These are phyloP conservation scores for Colletotrichum sp. DNA, from an alignment of 2,329 filamentous ascomycete species.

Conservation along the genomic window DNA sequence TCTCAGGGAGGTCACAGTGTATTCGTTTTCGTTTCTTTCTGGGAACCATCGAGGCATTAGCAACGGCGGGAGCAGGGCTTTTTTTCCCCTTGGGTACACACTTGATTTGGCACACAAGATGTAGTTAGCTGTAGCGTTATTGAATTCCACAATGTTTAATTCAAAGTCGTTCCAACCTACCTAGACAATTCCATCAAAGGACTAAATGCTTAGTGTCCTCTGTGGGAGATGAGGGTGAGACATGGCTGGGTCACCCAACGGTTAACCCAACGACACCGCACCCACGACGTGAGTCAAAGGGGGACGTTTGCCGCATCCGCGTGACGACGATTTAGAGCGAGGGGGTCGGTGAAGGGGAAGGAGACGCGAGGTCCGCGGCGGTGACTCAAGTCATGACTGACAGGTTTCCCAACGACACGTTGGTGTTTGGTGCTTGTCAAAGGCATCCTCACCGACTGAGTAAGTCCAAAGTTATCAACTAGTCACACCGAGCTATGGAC, in stretches of 20 bases:
- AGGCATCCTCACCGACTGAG: neutral
- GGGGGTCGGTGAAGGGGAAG: neutral
- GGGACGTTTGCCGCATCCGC: neutral
- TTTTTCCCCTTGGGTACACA: neutral
- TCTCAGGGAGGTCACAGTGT: neutral
- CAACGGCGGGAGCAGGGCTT: constrained; percentile 2
- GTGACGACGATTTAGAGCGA: neutral
- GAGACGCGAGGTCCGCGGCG: neutral
- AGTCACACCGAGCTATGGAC: neutral
- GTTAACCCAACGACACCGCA: neutral
- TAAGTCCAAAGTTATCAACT: neutral
- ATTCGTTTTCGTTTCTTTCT: neutral
- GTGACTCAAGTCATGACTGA: neutral
- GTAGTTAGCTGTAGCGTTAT: constrained; percentile 4
- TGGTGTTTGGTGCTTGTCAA: neutral
- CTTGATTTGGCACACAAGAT: neutral
- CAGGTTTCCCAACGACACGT: neutral
- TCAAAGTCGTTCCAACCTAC: neutral
- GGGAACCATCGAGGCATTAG: constrained; percentile 1
- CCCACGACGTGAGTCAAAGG: neutral
- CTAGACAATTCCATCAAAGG: neutral
- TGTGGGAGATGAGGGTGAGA: neutral
- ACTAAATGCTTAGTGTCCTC: neutral
- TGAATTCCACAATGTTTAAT: constrained; percentile 7
- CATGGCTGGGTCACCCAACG: neutral